These are phyloP conservation scores for Cercophora sp. DNA, from an alignment of 495 filamentous ascomycete species.

Conservation along the genomic window DNA sequence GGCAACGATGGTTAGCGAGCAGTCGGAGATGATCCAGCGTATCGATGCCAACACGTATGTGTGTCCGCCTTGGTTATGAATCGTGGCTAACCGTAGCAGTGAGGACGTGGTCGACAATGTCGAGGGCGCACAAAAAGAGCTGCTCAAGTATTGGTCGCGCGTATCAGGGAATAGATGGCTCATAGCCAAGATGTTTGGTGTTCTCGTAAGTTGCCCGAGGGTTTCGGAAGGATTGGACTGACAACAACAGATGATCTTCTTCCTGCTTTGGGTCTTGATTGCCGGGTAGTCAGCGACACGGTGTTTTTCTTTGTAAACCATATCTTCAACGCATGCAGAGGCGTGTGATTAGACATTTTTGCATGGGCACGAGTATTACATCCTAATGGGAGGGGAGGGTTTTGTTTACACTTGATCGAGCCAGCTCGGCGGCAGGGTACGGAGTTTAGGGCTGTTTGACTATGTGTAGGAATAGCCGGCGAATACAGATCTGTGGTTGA, in stretches of 20 bases:
- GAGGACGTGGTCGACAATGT: slow-evolving; percentile 84
- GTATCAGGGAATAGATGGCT: slow-evolving; percentile 95
- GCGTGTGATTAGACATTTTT: slow-evolving; percentile 27
- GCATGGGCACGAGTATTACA: slow-evolving; percentile 6
- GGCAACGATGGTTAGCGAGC: slow-evolving; percentile 96
- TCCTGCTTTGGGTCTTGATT: slow-evolving; percentile 37
- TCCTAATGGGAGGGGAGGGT: slow-evolving; percentile 8
- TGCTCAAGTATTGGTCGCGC: slow-evolving; percentile 93
- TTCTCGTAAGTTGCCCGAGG: slow-evolving; percentile 58
- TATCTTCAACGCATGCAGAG: slow-evolving; percentile 16
- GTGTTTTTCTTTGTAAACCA: slow-evolving; percentile 9
- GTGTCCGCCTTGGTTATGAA: too few relatives aligned
- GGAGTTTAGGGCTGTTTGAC: slow-evolving; percentile 6
- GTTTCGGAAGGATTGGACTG: too few relatives aligned
- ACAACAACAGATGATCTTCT: slow-evolving; percentile 32
- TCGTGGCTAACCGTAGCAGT: slow-evolving; percentile 56
- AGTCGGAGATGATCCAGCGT: slow-evolving; percentile 88
- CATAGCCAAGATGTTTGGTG: slow-evolving; percentile 98
- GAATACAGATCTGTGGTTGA: too few relatives aligned
- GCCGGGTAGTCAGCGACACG: slow-evolving; percentile 24
- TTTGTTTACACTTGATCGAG: background rate
- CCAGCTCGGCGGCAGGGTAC: background rate
- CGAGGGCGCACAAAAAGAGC: slow-evolving; percentile 86
- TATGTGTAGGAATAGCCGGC: slow-evolving; percentile 4
- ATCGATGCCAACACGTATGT: slow-evolving; percentile 83